Conservation (phyloP, 2,329 filamentous ascomycete genomes). For the Curvularia hawaiiensis region DNA sequence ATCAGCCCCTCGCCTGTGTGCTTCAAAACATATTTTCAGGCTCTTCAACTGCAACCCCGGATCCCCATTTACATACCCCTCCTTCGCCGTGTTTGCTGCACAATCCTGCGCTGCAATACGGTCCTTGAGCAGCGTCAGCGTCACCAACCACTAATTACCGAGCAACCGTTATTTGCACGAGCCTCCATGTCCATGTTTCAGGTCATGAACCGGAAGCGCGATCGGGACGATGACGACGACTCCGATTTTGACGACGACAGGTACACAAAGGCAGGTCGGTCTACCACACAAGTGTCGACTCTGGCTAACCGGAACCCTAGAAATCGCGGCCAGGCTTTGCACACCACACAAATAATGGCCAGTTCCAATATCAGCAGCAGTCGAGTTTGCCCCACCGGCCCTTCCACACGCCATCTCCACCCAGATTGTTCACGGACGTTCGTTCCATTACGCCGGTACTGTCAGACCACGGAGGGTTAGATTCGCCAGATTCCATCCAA, state of each 20-base stretch:
- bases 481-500: constrained; percentile 35
- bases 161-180: constrained; percentile 11
- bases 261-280: constrained; percentile 36
- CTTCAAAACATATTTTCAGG: constrained; percentile 39
- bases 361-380: constrained; percentile 23
- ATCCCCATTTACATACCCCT: constrained; percentile 19
- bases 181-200: constrained; percentile 41
- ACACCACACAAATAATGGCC: constrained; percentile 26
- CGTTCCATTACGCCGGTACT: constrained; percentile 39
- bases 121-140: constrained; percentile 33
- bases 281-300: background rate
- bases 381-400: constrained; percentile 29
- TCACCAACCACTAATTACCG: constrained; percentile 1
- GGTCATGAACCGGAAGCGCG: constrained; percentile 37
- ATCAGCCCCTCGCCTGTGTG: constrained; percentile 28
- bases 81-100: constrained; percentile 16
- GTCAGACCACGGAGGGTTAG: constrained; percentile 31
- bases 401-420: constrained; percentile 37
- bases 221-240: constrained; percentile 42
- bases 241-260: constrained; percentile 39
- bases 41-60: constrained; percentile 21
- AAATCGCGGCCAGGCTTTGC: constrained; percentile 37
- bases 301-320: constrained; percentile 25
- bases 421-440: constrained; percentile 30
- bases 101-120: constrained; percentile 18